These are phyloP conservation scores for Byssothecium circinans DNA, from an alignment of 2,329 filamentous ascomycete species.

Conservation along the genomic window DNA sequence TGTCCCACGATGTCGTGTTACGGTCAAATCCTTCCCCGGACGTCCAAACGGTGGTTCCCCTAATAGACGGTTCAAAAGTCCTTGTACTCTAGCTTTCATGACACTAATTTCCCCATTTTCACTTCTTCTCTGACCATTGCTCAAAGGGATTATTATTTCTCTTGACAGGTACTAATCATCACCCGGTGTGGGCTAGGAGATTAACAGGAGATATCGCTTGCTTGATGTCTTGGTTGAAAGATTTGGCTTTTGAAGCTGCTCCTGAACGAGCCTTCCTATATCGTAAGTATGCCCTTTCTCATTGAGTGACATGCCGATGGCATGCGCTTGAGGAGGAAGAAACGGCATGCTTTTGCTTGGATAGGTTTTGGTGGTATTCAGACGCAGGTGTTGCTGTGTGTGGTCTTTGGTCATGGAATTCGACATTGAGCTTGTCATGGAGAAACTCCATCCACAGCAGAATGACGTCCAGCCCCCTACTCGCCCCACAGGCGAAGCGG, in stretches of 20 bases:
- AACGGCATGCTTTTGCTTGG: not conserved
- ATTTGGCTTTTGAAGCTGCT: not conserved
- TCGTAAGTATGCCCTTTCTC: constrained; percentile 38
- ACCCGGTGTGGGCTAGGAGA: constrained; percentile 33
- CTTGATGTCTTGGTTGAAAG: not conserved
- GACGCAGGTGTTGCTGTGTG: no score
- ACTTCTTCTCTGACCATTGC: constrained; percentile 5
- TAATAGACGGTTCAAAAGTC: not conserved
- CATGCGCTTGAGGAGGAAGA: constrained; percentile 36
- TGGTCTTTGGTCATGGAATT: no score
- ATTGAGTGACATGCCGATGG: constrained; percentile 34
- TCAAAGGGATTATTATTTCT: not conserved
- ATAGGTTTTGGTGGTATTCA: not conserved
- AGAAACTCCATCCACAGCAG: no score
- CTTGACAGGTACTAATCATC: constrained; percentile 14
- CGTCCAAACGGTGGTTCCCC: not conserved
- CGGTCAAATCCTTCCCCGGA: not conserved
- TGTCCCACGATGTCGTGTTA: not conserved
- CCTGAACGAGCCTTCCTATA: constrained; percentile 3
- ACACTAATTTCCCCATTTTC: constrained; percentile 7
- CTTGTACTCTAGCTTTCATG: constrained; percentile 16
- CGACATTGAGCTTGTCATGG: no score
- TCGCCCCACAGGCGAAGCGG: no score
- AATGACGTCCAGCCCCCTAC: no score
- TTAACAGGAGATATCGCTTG: not conserved